Evolutionary conservation across 305 asterid species (phyloP).

Genomic region (Fraxinus platypoda): DNA sequence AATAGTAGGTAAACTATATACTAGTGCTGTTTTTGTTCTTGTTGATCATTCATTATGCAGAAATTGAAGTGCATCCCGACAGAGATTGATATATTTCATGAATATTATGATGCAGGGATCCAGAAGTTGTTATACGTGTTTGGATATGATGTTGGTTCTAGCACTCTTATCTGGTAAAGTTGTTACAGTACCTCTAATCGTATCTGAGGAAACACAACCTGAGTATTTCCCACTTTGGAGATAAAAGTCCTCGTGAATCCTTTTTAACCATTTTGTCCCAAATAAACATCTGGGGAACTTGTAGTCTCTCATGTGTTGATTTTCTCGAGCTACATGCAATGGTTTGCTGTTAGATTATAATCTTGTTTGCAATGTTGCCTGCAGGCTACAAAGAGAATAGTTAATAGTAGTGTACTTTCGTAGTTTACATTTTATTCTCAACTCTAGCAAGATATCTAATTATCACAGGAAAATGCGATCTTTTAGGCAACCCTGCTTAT

Average conservation of each 20-base stretch:
- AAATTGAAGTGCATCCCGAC: background rate
- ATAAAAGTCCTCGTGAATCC: background rate
- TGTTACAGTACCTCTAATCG: background rate
- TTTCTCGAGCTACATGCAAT: background rate
- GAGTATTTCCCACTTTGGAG: background rate
- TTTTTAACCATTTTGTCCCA: background rate
- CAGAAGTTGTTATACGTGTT: background rate
- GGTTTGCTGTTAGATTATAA: background rate
- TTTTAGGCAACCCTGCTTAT: too few relatives aligned
- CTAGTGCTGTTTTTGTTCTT: background rate
- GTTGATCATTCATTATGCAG: background rate
- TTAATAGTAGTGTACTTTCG: background rate
- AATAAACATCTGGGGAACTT: background rate
- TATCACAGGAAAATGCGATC: background rate
- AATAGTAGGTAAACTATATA: conserved; percentile 17
- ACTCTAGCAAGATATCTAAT: background rate
- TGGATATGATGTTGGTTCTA: background rate
- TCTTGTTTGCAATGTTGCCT: background rate
- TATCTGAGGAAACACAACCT: background rate
- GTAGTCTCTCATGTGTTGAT: background rate
- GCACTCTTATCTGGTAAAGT: background rate
- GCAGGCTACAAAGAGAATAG: background rate
- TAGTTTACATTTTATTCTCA: background rate
- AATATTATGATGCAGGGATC: background rate
- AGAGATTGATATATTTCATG: background rate